phyloP scores from a whole-genome alignment of 148 eudicot genomes.

The Fagopyrum esculentum region DNA sequence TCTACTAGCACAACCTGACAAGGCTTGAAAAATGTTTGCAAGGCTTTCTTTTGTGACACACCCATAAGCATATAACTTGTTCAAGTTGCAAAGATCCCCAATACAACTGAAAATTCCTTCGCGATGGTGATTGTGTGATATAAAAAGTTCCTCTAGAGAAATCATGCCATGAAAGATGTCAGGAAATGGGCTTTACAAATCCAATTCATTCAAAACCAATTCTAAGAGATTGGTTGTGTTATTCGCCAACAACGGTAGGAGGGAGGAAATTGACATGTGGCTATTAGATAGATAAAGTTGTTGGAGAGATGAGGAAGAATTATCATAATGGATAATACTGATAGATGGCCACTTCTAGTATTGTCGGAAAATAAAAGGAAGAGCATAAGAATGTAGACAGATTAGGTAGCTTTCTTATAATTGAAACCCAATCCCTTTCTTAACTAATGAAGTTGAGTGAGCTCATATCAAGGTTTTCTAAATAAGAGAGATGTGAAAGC shows the following conservation, averaged over 20 bases:
- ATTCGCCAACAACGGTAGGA: neutral
- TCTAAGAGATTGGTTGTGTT: neutral
- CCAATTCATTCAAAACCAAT: neutral
- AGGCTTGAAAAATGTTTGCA: neutral
- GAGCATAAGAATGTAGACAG: no score
- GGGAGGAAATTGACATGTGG: neutral
- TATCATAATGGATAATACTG: neutral
- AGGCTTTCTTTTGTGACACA: neutral
- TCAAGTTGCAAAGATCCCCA: neutral
- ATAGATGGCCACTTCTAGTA: no score
- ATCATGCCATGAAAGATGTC: neutral
- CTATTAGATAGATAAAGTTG: neutral
- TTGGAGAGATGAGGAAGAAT: neutral
- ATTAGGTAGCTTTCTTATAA: no score
- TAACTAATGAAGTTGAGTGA: no score
- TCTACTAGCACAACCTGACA: neutral
- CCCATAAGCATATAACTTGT: neutral
- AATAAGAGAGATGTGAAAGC: no score
- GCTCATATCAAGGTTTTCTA: no score
- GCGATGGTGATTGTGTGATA: neutral
- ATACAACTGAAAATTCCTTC: neutral
- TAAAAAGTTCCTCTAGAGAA: neutral
- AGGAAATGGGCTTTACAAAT: neutral
- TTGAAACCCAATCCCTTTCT: no score
- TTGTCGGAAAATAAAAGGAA: no score